A percentile compares a stretch with the other conserved stretches of the same genome.
These are phyloP conservation scores for Pythium utonaiense DNA, from an alignment of 352 stramenopile genomes.

Conservation along the genomic window DNA sequence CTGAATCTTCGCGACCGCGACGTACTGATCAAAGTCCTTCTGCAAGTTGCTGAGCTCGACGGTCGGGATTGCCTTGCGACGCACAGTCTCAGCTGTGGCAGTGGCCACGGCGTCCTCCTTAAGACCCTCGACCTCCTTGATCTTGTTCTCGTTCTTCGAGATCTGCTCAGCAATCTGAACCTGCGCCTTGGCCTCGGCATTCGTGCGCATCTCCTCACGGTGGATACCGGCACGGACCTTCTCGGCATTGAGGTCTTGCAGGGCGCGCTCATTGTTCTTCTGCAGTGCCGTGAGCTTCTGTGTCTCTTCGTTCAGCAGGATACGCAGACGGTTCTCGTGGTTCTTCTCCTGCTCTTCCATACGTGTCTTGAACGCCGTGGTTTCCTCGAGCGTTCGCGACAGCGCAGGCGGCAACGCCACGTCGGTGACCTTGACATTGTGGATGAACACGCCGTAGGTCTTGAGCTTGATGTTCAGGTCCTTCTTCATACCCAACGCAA, in stretches of 20 bases:
- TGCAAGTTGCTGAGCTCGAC: conserved; percentile 58
- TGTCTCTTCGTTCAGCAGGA: conserved; percentile 81
- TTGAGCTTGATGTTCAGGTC: conserved; percentile 73
- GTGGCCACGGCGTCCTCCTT: conserved; percentile 64
- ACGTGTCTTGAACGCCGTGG: conserved; percentile 81
- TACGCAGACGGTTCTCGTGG: conserved; percentile 83
- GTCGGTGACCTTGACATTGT: conserved; percentile 88
- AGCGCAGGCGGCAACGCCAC: conserved; percentile 63
- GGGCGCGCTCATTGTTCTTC: conserved; percentile 73
- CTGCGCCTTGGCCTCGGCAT: conserved; percentile 68
- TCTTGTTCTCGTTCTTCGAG: conserved; percentile 55
- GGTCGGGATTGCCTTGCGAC: conserved; percentile 52
- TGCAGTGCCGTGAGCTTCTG: conserved; percentile 76
- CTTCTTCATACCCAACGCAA: conserved; percentile 81
- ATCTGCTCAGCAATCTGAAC: conserved; percentile 66
- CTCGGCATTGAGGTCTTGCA: conserved; percentile 69
- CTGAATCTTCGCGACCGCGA: conserved; percentile 58
- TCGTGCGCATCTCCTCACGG: conserved; percentile 72
- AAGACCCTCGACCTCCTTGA: conserved; percentile 60
- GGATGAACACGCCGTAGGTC: conserved; percentile 73
- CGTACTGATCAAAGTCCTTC: conserved; percentile 64
- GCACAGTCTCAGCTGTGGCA: conserved; percentile 47
- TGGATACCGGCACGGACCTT: conserved; percentile 71
- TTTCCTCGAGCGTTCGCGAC: conserved; percentile 71
- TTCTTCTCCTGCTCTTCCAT: conserved; percentile 90